Conservation (phyloP, 2,329 filamentous ascomycete species). For the Aurifilum marmelostoma region DNA sequence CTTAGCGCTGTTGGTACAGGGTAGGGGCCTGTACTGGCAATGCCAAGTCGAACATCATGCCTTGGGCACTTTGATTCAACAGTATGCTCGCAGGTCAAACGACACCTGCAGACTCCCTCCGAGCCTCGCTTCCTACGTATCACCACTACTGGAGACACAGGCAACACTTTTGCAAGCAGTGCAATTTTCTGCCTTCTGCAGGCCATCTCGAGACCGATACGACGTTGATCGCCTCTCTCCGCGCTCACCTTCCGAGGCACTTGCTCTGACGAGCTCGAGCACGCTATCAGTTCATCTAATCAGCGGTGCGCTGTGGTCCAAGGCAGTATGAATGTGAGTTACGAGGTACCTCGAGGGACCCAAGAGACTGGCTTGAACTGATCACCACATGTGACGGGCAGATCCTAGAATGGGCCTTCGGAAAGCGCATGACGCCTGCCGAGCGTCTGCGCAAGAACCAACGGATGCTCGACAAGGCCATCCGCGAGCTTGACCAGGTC, state of each 20-base stretch:
- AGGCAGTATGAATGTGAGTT: slow-evolving; percentile 58
- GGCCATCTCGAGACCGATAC: not conserved
- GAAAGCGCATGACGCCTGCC: slow-evolving; percentile 97
- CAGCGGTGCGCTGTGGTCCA: slow-evolving; percentile 17
- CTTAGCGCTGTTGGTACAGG: not conserved
- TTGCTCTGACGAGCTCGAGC: slow-evolving; percentile 10
- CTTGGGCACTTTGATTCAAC: not conserved
- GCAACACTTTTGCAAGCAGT: not conserved
- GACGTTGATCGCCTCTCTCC: not conserved
- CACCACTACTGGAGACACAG: not conserved
- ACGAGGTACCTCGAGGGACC: slow-evolving; percentile 11
- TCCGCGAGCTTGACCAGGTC: slow-evolving; percentile 93
- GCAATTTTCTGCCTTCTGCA: not conserved
- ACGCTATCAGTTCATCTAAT: slow-evolving; percentile 18
- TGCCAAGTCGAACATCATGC: slow-evolving; percentile 1
- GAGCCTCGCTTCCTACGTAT: not conserved
- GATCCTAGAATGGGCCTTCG: slow-evolving; percentile 99
- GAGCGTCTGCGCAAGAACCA: slow-evolving; percentile 93
- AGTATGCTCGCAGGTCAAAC: slow-evolving; percentile 2
- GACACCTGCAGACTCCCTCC: not conserved
- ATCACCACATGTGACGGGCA: slow-evolving; percentile 44
- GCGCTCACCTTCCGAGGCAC: not conserved
- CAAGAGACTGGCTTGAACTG: slow-evolving; percentile 23
- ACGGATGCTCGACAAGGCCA: slow-evolving; percentile 94
- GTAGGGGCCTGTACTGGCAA: not conserved